Evolutionary conservation across 345 rosid species (phyloP), one percentile per base, ranked within the genome.

Genomic region (Noccaea caerulescens): DNA sequence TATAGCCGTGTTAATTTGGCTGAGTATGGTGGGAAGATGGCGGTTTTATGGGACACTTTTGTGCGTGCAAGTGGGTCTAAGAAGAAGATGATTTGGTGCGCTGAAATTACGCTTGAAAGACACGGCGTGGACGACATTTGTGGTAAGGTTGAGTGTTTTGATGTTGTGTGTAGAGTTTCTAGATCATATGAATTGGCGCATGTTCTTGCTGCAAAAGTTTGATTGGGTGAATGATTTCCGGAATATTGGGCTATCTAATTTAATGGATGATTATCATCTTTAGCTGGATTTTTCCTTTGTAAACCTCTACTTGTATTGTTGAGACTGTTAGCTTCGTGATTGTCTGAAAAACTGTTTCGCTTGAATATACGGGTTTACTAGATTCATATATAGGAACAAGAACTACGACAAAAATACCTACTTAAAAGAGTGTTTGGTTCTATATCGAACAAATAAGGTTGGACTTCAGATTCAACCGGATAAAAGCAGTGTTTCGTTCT

Each of bases 11-110:
- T 84, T 23, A 50, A 51, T 5, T 36, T 65, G 45, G 70, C 18
- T 12, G 49, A 51, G 25, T 52, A 51, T 27, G 92, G 92, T 1
- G 97, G 92, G 41, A 91, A 88, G 52, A 72, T 88, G 83, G 58
- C 76, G 72, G 93, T 88, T 72, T 82, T 85, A 57, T 91, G 95
- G 95, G 92, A 88, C 54, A 74, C 50, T 34, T 75, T 72, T 68
- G 37, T 27, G 56, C 45, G 13, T 77, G 66, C 33, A 38, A 30
- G 55, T 77, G 76, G 76, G 66, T 72, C 42, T n/a, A 66, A 42
- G 68, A 49, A 46, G 10, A 63, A 75, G 80, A 88, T 82, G 79
- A 64, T 91, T 43, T 85, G 88, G 84, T 85, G 94, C 16, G 89
- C 91, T 0, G 86, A 84, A 73, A 85, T 91, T 44, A 66, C 64